These are phyloP conservation scores for Cladophialophora exuberans DNA, from an alignment of 2,329 filamentous ascomycete species.

Conservation along the genomic window DNA sequence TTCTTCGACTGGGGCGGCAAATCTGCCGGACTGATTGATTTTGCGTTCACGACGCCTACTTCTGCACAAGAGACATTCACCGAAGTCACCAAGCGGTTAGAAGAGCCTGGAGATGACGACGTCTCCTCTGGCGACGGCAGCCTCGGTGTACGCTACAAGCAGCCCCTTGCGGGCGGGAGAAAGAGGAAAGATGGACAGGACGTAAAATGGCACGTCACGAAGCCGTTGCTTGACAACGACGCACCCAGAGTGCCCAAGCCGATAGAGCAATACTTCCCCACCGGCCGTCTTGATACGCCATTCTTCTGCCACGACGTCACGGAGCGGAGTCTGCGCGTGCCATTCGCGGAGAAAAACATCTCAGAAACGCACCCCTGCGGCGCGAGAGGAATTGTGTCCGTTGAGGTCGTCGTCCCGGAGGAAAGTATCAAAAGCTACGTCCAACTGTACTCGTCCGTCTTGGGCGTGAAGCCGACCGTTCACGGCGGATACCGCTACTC, in stretches of 20 bases:
- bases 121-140: constrained; percentile 17
- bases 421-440: constrained; percentile 20
- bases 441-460: constrained; percentile 24
- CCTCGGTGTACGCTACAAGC: constrained; percentile 26
- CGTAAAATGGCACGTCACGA: constrained; percentile 30
- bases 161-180: constrained; percentile 26
- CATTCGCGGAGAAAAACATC: constrained; percentile 22
- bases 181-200: constrained; percentile 32
- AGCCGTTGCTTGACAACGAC: constrained; percentile 20
- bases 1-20: constrained; percentile 33
- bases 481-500: constrained; percentile 14
- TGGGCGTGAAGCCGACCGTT: constrained; percentile 16
- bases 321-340: constrained; percentile 36
- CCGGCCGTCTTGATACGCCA: constrained; percentile 27
- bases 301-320: constrained; percentile 36
- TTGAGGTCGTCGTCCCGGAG: constrained; percentile 29
- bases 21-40: constrained; percentile 33
- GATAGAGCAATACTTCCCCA: constrained; percentile 20
- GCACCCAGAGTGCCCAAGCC: constrained; percentile 19
- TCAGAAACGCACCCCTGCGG: constrained; percentile 30
- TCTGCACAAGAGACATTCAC: constrained; percentile 27
- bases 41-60: constrained; percentile 31
- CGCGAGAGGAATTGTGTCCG: constrained; percentile 27
- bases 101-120: neutral
- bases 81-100: constrained; percentile 21